A percentile compares a stretch with the other conserved stretches of the same genome.
These are phyloP conservation scores for Oryza longistaminata DNA, from an alignment of 176 grass and related monocot genomes.

Conservation along the genomic window DNA sequence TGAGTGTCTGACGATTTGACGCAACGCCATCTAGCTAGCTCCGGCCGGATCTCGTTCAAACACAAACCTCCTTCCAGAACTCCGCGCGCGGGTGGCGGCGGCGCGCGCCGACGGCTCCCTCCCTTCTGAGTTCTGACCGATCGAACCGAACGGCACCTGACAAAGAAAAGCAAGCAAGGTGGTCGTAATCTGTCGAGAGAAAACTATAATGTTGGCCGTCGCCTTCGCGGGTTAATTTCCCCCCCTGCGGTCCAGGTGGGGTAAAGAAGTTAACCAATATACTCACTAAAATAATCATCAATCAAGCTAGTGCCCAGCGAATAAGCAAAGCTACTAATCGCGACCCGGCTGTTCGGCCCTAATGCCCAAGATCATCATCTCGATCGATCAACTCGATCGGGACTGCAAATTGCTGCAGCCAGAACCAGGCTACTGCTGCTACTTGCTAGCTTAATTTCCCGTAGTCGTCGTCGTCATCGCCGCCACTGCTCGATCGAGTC, in stretches of 20 bases:
- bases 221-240: background rate
- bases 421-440: too few relatives aligned
- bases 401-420: background rate
- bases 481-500: background rate
- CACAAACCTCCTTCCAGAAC: too few relatives aligned
- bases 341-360: background rate
- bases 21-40: too few relatives aligned
- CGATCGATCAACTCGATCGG: background rate
- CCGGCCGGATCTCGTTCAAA: too few relatives aligned
- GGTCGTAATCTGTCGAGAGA: conserved; percentile 18
- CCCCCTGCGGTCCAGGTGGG: background rate
- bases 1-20: too few relatives aligned
- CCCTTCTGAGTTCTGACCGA: background rate
- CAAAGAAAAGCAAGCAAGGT: background rate
- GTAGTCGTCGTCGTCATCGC: background rate
- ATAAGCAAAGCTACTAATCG: conserved; percentile 21
- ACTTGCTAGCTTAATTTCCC: background rate
- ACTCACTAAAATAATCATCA: conserved; percentile 47
- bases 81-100: too few relatives aligned
- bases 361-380: background rate
- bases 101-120: background rate
- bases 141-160: background rate
- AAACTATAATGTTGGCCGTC: background rate
- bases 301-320: conserved; percentile 39
- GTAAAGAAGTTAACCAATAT: background rate